These are phyloP conservation scores for Aphanomyces cochlioides DNA, from an alignment of 352 stramenopile species.

Conservation along the genomic window DNA sequence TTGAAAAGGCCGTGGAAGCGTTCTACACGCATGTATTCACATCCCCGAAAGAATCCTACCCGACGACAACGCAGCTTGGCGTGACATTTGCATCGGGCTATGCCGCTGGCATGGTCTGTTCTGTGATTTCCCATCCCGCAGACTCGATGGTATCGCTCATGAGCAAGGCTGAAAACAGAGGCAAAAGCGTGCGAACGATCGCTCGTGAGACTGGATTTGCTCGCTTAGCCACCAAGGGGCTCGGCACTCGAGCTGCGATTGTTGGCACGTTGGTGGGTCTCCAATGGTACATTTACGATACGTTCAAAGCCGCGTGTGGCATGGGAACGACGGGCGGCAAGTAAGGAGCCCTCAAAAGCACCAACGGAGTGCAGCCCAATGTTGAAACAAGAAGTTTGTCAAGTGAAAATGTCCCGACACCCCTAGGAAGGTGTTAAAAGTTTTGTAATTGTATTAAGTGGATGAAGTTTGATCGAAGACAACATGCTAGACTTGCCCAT, in stretches of 20 bases:
- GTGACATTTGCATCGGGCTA: conserved; percentile 85
- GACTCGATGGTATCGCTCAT: conserved; percentile 89
- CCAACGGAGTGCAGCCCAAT: too few species aligned
- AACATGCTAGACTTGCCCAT: too few species aligned
- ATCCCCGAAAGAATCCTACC: conserved; percentile 44
- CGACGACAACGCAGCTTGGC: conserved; percentile 59
- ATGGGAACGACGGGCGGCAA: conserved; percentile 40
- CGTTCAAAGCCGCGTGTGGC: conserved; percentile 45
- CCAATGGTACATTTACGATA: conserved; percentile 68
- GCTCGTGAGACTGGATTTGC: conserved; percentile 40
- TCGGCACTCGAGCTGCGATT: conserved; percentile 55
- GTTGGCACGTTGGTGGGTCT: conserved; percentile 63
- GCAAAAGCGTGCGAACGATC: conserved; percentile 33
- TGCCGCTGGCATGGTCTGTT: conserved; percentile 87
- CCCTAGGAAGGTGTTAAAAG: too few species aligned
- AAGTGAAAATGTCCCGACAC: too few species aligned
- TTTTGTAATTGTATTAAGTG: too few species aligned
- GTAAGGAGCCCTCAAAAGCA: too few species aligned
- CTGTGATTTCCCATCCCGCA: conserved; percentile 89
- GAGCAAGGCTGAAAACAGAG: conserved; percentile 32
- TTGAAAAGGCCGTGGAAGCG: conserved; percentile 61
- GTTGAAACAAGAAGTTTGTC: too few species aligned
- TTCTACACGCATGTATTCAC: conserved; percentile 61
- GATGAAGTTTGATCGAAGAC: too few species aligned
- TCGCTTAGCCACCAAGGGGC: conserved; percentile 27